These are phyloP conservation scores for Macrolepiota dolichaula DNA, from an alignment of 768 basidiomycete genomes.

Conservation along the genomic window DNA sequence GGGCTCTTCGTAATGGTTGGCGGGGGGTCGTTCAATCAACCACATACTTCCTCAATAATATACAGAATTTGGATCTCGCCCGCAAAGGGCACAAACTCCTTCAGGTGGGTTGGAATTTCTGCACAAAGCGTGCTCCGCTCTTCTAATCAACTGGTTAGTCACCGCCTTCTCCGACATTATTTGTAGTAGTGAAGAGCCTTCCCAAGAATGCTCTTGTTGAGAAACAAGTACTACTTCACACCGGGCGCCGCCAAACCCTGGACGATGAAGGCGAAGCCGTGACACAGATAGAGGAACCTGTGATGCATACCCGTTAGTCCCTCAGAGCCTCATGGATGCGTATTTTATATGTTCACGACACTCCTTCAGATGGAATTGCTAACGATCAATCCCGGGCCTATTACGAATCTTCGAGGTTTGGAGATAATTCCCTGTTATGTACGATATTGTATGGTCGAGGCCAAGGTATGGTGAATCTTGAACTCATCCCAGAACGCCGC, in stretches of 20 bases:
- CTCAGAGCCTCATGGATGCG: neutral
- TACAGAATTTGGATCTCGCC: conserved; percentile 34
- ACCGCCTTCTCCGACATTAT: conserved; percentile 41
- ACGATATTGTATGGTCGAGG: conserved; percentile 2
- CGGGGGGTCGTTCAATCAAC: conserved; percentile 56
- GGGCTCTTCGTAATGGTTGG: conserved; percentile 62
- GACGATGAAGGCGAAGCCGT: conserved; percentile 46
- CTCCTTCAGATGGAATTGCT: neutral
- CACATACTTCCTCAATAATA: conserved; percentile 69
- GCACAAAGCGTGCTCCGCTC: conserved; percentile 1
- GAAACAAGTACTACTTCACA: conserved; percentile 73
- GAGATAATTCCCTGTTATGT: neutral
- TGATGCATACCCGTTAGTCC: neutral
- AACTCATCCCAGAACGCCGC: neutral
- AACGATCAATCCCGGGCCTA: neutral
- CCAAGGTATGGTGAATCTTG: conserved; percentile 2
- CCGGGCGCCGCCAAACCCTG: conserved; percentile 46
- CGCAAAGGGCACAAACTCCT: conserved; percentile 33
- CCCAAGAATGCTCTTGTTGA: conserved; percentile 74
- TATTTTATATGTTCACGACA: too few relatives aligned
- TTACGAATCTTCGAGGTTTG: conserved; percentile 2
- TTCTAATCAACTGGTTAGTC: neutral
- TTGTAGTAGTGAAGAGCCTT: conserved; percentile 57
- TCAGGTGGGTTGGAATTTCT: conserved; percentile 13
- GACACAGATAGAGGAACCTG: conserved; percentile 17